These are phyloP conservation scores for Friedmanniomyces endolithicus DNA, from an alignment of 495 filamentous ascomycete genomes.

Conservation along the genomic window DNA sequence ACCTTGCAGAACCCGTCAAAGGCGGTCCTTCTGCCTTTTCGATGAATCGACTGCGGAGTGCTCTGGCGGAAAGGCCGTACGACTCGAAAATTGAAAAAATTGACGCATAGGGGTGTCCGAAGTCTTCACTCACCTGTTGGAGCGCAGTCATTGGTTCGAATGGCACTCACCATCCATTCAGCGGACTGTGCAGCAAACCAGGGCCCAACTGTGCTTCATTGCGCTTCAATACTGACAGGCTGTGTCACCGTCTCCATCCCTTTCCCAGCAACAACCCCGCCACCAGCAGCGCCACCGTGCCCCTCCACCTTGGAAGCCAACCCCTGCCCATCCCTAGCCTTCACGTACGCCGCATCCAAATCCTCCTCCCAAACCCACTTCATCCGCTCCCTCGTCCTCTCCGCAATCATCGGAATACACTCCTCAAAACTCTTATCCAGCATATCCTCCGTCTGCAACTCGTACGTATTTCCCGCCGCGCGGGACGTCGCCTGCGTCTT, in stretches of 20 bases:
- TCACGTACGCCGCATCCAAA: constrained; percentile 15
- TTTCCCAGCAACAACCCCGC: not conserved
- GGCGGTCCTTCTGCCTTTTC: too few species aligned
- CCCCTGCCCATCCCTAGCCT: not conserved
- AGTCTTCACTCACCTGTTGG: constrained; percentile 32
- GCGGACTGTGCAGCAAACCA: too few species aligned
- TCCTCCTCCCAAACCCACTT: constrained; percentile 21
- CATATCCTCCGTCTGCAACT: constrained; percentile 29
- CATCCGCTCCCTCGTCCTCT: constrained; percentile 18
- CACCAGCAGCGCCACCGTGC: not conserved
- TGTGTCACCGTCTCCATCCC: not conserved
- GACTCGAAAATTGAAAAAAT: too few species aligned
- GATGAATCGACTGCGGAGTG: too few species aligned
- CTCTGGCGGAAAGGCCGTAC: too few species aligned
- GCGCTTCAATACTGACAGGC: not conserved
- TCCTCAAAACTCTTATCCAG: constrained; percentile 18
- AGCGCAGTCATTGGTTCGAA: constrained; percentile 33
- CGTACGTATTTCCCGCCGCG: constrained; percentile 30
- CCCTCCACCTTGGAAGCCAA: not conserved
- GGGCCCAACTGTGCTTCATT: not conserved
- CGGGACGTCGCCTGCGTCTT: constrained; percentile 30
- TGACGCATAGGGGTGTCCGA: constrained; percentile 34
- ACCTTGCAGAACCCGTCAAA: too few species aligned
- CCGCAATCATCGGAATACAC: constrained; percentile 17
- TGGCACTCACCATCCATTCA: too few species aligned